These are phyloP conservation scores for Cutaneotrichosporon mucoides DNA, from an alignment of 1,284 basidiomycete genomes.

Conservation along the genomic window DNA sequence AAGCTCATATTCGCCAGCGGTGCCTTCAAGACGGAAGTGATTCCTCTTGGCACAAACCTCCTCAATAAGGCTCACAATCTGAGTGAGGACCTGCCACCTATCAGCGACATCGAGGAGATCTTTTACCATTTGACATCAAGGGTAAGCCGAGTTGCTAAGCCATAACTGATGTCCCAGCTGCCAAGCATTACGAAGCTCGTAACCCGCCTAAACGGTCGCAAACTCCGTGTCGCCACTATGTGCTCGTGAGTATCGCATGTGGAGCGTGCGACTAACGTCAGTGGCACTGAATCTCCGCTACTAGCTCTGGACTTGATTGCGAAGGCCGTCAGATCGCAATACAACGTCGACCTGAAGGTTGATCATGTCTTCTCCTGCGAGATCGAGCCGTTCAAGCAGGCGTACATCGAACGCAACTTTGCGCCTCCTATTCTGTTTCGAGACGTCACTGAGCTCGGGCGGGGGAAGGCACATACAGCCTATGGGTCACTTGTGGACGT, in stretches of 20 bases:
- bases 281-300: conserved; percentile 89
- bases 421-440: conserved; percentile 74
- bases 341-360: conserved; percentile 63
- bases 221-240: conserved; percentile 92
- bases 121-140: conserved; percentile 66
- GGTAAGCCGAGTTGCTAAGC: conserved; percentile 9
- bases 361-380: conserved; percentile 97
- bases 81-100: conserved; percentile 61
- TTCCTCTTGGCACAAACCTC: conserved; percentile 17
- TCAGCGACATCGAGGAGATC: conserved; percentile 74
- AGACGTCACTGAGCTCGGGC: conserved; percentile 87
- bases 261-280: conserved; percentile 40
- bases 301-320: conserved; percentile 81
- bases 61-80: conserved; percentile 25
- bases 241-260: conserved; percentile 54
- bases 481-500: conserved; percentile 82
- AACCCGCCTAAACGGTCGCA: conserved; percentile 69
- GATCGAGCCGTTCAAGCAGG: conserved; percentile 97
- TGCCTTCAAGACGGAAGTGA: conserved; percentile 28
- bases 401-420: conserved; percentile 95
- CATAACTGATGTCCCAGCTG: neutral
- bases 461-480: conserved; percentile 75
- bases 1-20: conserved; percentile 16
- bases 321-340: conserved; percentile 67
- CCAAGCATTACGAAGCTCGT: conserved; percentile 54